These are phyloP conservation scores for Globisporangium sylvaticum DNA, from an alignment of 352 stramenopile genomes.

Conservation along the genomic window DNA sequence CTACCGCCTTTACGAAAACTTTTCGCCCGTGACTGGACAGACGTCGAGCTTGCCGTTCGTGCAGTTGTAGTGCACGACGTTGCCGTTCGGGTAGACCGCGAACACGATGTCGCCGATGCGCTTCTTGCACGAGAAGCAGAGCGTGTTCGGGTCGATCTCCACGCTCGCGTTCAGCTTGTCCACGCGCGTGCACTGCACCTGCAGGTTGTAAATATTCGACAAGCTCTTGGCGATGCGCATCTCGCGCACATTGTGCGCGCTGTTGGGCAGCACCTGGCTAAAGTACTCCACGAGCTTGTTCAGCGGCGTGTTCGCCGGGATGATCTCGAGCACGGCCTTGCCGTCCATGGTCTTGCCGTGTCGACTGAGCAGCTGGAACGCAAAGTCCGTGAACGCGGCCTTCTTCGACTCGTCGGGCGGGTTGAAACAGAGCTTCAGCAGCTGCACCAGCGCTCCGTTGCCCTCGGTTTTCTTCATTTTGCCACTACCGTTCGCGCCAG, in stretches of 20 bases:
- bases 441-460: slow-evolving; percentile 70
- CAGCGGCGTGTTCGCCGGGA: slow-evolving; percentile 65
- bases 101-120: slow-evolving; percentile 88
- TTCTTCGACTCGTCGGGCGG: slow-evolving; percentile 77
- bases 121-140: slow-evolving; percentile 81
- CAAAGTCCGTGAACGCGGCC: slow-evolving; percentile 73
- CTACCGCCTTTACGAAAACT: slow-evolving; percentile 48
- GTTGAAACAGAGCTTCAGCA: slow-evolving; percentile 81
- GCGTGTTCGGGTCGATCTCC: slow-evolving; percentile 78
- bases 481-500: slow-evolving; percentile 10
- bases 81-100: slow-evolving; percentile 80
- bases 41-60: slow-evolving; percentile 81
- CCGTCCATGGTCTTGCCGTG: slow-evolving; percentile 80
- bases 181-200: slow-evolving; percentile 84
- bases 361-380: slow-evolving; percentile 67
- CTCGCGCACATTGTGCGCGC: slow-evolving; percentile 79
- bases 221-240: slow-evolving; percentile 76
- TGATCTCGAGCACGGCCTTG: slow-evolving; percentile 57
- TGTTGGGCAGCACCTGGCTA: slow-evolving; percentile 71
- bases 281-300: slow-evolving; percentile 85
- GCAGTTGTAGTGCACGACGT: slow-evolving; percentile 88
- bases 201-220: slow-evolving; percentile 88
- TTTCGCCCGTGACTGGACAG: slow-evolving; percentile 75
- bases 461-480: slow-evolving; percentile 55
- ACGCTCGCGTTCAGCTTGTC: slow-evolving; percentile 74